Evolutionary conservation across 1,284 basidiomycete genomes (phyloP).

Genomic region (Microbotryomycetes sp.): DNA sequence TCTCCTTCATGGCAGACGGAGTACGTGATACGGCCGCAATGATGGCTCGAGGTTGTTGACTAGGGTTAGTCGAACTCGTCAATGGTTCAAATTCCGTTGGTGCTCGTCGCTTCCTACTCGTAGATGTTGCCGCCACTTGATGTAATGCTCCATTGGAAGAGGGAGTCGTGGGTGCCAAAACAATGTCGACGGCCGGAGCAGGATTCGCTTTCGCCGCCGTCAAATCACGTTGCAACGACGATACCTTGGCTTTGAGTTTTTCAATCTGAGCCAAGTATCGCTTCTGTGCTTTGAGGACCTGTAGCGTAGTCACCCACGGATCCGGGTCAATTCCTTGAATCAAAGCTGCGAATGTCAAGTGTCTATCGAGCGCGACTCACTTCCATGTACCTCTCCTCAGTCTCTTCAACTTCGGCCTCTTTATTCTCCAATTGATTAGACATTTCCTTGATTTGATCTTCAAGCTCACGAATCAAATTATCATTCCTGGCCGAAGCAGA

Average conservation of each 20-base stretch:
- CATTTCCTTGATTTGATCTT: slow-evolving; percentile 16
- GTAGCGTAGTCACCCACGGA: not conserved
- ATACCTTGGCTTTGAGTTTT: slow-evolving; percentile 27
- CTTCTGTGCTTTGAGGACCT: slow-evolving; percentile 30
- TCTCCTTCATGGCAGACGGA: slow-evolving; percentile 12
- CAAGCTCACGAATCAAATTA: not conserved
- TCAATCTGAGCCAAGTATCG: slow-evolving; percentile 18
- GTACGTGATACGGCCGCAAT: slow-evolving; percentile 4
- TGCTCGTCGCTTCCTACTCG: slow-evolving; percentile 24
- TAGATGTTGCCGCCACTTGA: not conserved
- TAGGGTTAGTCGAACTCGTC: not conserved
- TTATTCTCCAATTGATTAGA: slow-evolving; percentile 15
- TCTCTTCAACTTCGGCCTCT: slow-evolving; percentile 24
- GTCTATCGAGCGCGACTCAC: not conserved
- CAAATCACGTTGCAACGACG: slow-evolving; percentile 25
- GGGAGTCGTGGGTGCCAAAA: not conserved
- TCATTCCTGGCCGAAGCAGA: not conserved
- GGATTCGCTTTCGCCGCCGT: slow-evolving; percentile 12
- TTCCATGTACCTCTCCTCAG: slow-evolving; percentile 30
- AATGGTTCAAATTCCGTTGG: slow-evolving; percentile 23
- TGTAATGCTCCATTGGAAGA: not conserved
- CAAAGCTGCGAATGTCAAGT: no score
- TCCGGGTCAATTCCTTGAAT: not conserved
- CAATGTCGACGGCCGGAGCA: not conserved
- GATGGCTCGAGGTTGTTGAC: slow-evolving; percentile 12